Conservation (phyloP, 139 green algal genomes). For the Micromonas pusilla region DNA sequence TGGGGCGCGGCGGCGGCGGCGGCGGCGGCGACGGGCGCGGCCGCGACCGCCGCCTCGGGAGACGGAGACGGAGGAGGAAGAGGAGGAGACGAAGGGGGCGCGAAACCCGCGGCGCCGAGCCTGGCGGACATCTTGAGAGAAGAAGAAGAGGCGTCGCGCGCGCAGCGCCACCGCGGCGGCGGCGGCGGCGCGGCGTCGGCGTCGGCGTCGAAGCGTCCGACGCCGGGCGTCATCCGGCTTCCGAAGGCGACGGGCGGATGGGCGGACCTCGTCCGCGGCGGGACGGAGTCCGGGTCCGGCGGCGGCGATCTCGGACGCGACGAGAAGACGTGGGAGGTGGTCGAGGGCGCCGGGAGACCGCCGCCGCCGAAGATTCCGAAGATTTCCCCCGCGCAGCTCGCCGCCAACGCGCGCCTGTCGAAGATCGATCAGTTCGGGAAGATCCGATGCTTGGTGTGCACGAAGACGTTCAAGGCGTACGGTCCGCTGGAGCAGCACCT, state of each 20-base stretch:
- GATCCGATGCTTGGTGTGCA: conserved; percentile 55
- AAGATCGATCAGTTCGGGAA: conserved; percentile 31
- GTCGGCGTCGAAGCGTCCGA: too few relatives aligned
- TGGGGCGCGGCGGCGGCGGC: background rate
- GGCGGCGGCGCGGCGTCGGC: too few relatives aligned
- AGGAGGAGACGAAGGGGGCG: too few relatives aligned
- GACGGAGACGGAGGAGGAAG: too few relatives aligned
- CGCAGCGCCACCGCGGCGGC: too few relatives aligned
- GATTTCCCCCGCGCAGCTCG: background rate
- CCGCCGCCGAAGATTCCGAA: conserved; percentile 6
- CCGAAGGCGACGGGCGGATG: background rate
- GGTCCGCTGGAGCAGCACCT: conserved; percentile 62
- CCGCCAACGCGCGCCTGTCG: conserved; percentile 1
- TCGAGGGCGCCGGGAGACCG: background rate
- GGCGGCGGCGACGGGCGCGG: too few relatives aligned
- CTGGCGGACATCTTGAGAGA: too few relatives aligned
- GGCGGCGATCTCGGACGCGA: too few relatives aligned
- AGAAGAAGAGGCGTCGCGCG: too few relatives aligned
- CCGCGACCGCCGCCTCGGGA: too few relatives aligned
- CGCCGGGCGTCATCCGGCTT: background rate
- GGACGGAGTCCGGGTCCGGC: too few relatives aligned
- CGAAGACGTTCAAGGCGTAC: conserved; percentile 48
- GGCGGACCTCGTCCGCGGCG: background rate
- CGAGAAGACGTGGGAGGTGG: background rate
- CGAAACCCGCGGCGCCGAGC: too few relatives aligned